These are phyloP conservation scores for Orbilia blumenaviensis DNA, from an alignment of 2,329 filamentous ascomycete genomes.

Conservation along the genomic window DNA sequence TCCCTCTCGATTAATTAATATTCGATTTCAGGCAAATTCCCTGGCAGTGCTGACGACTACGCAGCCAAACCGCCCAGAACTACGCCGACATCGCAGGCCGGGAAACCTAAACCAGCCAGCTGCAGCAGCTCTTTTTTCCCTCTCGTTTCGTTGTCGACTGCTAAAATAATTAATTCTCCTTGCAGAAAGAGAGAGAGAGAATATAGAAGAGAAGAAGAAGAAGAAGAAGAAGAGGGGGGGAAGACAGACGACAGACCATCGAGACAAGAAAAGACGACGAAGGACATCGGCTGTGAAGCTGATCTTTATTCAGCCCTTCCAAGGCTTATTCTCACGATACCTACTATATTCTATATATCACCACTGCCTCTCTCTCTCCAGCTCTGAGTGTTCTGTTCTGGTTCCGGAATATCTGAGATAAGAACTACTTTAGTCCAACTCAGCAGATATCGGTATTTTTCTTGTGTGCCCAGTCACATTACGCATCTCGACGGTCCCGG, in stretches of 20 bases:
- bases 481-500: not conserved
- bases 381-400: not conserved
- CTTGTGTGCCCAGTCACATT: slow-evolving; percentile 11
- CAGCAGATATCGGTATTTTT: too few species aligned
- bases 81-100: slow-evolving; percentile 41
- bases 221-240: not conserved
- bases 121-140: not conserved
- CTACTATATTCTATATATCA: too few species aligned
- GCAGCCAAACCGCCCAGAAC: slow-evolving; percentile 19
- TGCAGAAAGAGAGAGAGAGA: not conserved
- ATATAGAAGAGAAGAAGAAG: not conserved
- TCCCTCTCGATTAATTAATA: too few species aligned
- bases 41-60: slow-evolving; percentile 39
- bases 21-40: slow-evolving; percentile 37
- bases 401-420: too few species aligned
- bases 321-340: not conserved
- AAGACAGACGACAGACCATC: not conserved
- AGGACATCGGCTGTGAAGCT: not conserved
- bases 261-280: not conserved
- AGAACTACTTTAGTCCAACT: too few species aligned
- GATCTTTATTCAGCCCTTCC: not conserved
- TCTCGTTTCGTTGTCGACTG: not conserved
- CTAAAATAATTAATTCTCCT: too few species aligned
- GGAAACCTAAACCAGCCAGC: not conserved
- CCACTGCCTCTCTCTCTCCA: not conserved